A percentile compares a stretch with the other conserved stretches of the same genome.
phyloP scores from a whole-genome alignment of 768 basidiomycete genomes.

The Mycena pura region DNA sequence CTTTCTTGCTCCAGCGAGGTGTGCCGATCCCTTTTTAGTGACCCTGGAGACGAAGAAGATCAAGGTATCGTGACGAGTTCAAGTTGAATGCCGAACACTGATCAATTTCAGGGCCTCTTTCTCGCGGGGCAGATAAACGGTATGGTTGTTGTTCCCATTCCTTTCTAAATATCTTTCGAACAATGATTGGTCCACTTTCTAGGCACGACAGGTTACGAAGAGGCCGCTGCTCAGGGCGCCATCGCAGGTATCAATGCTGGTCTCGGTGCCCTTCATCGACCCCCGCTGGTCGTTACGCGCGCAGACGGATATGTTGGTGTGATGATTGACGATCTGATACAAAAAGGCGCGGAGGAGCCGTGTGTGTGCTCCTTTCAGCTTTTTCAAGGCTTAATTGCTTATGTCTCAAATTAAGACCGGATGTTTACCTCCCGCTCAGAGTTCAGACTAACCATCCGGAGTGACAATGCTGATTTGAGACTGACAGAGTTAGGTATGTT shows the following conservation, averaged over 20 bases:
- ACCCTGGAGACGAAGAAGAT: slow-evolving; percentile 90
- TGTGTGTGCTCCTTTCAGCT: slow-evolving; percentile 55
- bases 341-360: slow-evolving; percentile 90
- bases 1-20: not conserved
- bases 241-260: slow-evolving; percentile 91
- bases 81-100: not conserved
- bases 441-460: slow-evolving; percentile 86
- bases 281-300: slow-evolving; percentile 73
- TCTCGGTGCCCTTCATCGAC: slow-evolving; percentile 59
- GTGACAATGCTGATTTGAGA: slow-evolving; percentile 88
- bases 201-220: slow-evolving; percentile 94
- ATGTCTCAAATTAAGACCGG: slow-evolving; percentile 58
- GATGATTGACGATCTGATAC: slow-evolving; percentile 90
- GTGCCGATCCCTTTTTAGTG: slow-evolving; percentile 46
- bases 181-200: not conserved
- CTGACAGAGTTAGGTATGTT: slow-evolving; percentile 75
- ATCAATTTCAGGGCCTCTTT: slow-evolving; percentile 68
- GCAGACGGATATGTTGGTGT: slow-evolving; percentile 90
- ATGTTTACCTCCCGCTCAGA: slow-evolving; percentile 95
- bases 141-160: slow-evolving; percentile 23
- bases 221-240: slow-evolving; percentile 91
- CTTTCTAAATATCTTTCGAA: not conserved
- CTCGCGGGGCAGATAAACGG: slow-evolving; percentile 93
- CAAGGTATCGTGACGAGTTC: slow-evolving; percentile 45
- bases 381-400: slow-evolving; percentile 10